Base-by-base conservation (phyloP, 768 basidiomycete species). In the Panellus pusillus region DNA sequence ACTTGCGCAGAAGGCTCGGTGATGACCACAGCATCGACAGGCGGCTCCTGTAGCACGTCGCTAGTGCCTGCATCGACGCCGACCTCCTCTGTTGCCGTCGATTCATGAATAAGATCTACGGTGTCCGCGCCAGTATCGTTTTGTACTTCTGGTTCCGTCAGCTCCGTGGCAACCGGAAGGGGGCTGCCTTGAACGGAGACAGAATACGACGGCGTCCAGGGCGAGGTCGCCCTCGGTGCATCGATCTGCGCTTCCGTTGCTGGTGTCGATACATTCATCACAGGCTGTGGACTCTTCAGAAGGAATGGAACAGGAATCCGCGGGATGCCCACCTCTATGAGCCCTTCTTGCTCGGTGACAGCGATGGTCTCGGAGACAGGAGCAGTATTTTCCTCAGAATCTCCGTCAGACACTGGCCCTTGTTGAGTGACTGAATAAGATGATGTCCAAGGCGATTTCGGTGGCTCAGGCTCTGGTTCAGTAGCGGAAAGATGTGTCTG, bases 171-270 rank as follows among this genome's bases (percentile, higher is more conserved):
- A 20, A 12, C 32, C 5, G 52, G 61, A 14, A 63, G 50, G 28
- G 66, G 66, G 44, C 66, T 72, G 19, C 74, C 74, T 56, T 77
- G 75, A 17, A 64, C 68, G 29, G 74, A 72, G 1, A 74, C 73
- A 9, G 74, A 74, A 52, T 76, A 75, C 24, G 74, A 75, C 28
- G 73, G 70, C 17, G 71, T 73, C 74, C 74, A 75, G 38, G 70
- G 63, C 15, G 53, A 54, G 36, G 36, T 48, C 4, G 53, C 53
- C n/a, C 63, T 64, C 2, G 62, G 50, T 17, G 57, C 47, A 36
- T 62, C 60, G 13, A 43, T 39, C 14, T 58, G 36, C 20, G 53
- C 49, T 7, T 62, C 52, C 6, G 62, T 52, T 12, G 57, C 54
- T 19, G 63, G 55, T 18, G 54, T 45, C 9, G 40, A 41, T 24